Base-by-base conservation (phyloP, 257 asterid genomes). In the Petunia axillaris region DNA sequence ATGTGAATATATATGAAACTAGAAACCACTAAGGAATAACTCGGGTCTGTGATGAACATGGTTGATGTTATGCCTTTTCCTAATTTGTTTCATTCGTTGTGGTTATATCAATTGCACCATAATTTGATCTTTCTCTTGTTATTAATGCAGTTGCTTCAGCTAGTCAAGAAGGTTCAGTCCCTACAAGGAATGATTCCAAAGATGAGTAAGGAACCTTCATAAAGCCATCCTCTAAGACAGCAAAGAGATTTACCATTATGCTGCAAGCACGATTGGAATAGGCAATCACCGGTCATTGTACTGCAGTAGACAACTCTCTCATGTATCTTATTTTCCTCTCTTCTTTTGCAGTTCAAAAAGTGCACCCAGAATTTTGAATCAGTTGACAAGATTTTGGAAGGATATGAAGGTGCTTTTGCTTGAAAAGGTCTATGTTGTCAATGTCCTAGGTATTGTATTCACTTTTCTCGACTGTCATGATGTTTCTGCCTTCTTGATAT, bases 361-460 rank as follows among this genome's bases (percentile, higher is more conserved):
- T 46, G 87, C 77, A 83, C 44, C 11, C 58, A 46, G 62, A 54
- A 41, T 41, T 76, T 79, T 67, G 54, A 70, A 60, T 80, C 82
- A 82, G 44, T 58, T 89, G 50, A 81, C 78, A 39, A 81, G 84
- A 79, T 85, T 96, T 84, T 87, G 87, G 73, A 80, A 67, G 86
- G 97, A 96, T 84, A 75, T 89, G 89, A 91, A 89, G 87, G 88
- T 55, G 60, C 94, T 96, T 84, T 87, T 91, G 87, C 80, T 64
- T 44, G 96, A 96, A 75, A 87, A 82, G 89, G 91, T 94, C 78
- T 96, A 86, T 80, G 89, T 92, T 82, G 98, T 96, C 82, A 96
- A 93, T 82, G 96, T 96, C 89, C 91, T 95, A 63, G 99, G 99
- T 91, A 89, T 75, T 62, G 16, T 78, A 64, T 85, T 86, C 78